A percentile compares a stretch with the other conserved stretches of the same genome.
Conservation (phyloP, 495 filamentous ascomycete genomes). For the Zalerion maritima region DNA sequence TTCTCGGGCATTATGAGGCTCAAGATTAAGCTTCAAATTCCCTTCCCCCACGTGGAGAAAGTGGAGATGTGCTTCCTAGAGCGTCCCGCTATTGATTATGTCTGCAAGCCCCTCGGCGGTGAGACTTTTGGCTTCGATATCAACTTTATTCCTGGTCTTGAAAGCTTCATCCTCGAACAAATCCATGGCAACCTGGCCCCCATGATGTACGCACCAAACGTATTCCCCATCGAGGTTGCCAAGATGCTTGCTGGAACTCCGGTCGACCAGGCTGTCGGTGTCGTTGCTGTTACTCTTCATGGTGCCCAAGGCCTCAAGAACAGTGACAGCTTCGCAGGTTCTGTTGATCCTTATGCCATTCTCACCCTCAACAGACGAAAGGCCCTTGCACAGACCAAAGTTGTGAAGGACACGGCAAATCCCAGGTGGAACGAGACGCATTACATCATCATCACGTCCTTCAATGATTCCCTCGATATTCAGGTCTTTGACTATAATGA, state of each 20-base stretch:
- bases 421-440: constrained; percentile 94
- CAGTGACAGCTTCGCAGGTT: constrained; percentile 82
- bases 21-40: constrained; percentile 92
- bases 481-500: constrained; percentile 89
- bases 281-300: constrained; percentile 81
- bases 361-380: constrained; percentile 74
- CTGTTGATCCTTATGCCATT: constrained; percentile 79
- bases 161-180: constrained; percentile 86
- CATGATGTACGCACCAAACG: constrained; percentile 96
- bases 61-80: constrained; percentile 82
- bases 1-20: constrained; percentile 89
- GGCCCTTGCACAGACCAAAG: constrained; percentile 78
- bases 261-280: constrained; percentile 90
- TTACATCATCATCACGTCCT: constrained; percentile 82
- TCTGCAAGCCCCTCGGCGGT: constrained; percentile 92
- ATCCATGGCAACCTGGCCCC: constrained; percentile 83
- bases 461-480: constrained; percentile 72
- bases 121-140: constrained; percentile 95
- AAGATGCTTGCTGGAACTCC: constrained; percentile 96
- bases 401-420: constrained; percentile 65
- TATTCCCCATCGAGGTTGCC: constrained; percentile 95
- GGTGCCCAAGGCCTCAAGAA: constrained; percentile 88
- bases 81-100: constrained; percentile 69
- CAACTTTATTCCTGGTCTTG: constrained; percentile 92
- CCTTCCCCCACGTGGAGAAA: constrained; percentile 87